Percentiles rank a stretch among this genome's conserved stretches.
Conservation (phyloP, 2,329 filamentous ascomycete species). For the Thielaviopsis populi region DNA sequence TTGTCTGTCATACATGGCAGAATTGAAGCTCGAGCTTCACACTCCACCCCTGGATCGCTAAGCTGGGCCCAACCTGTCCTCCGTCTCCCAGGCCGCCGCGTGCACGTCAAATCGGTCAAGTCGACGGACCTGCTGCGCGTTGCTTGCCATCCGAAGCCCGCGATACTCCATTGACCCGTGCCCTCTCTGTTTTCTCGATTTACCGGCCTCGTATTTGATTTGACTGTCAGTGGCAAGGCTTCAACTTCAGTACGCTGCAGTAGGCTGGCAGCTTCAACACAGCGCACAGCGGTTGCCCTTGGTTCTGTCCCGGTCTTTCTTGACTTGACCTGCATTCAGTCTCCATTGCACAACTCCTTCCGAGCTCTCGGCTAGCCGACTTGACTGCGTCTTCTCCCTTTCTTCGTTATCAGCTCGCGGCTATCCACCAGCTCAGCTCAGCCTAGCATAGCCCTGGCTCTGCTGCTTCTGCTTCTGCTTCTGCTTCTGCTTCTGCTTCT, state of each 20-base stretch:
- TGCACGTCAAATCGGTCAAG: background rate
- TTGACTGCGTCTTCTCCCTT: background rate
- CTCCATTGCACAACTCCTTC: background rate
- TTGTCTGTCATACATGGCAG: conserved; percentile 7
- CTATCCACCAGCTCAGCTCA: background rate
- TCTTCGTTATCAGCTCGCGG: background rate
- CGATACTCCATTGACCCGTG: background rate
- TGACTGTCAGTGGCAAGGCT: background rate
- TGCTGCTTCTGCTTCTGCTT: too few species aligned
- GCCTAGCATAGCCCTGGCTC: too few species aligned
- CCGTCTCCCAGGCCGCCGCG: background rate
- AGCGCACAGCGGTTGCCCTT: background rate
- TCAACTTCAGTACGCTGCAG: background rate
- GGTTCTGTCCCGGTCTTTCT: background rate
- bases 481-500: too few species aligned
- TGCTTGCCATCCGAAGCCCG: background rate
- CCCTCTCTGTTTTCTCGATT: background rate
- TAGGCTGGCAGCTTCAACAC: background rate
- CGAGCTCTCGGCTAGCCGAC: background rate
- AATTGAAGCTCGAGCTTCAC: background rate
- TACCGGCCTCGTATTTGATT: background rate
- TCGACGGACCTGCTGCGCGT: background rate
- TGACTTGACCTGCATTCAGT: background rate
- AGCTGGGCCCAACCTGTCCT: background rate
- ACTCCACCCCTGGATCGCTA: background rate